Evolutionary conservation across 139 green algal genomes (phyloP).

Genomic region (Picochlorum sp.): DNA sequence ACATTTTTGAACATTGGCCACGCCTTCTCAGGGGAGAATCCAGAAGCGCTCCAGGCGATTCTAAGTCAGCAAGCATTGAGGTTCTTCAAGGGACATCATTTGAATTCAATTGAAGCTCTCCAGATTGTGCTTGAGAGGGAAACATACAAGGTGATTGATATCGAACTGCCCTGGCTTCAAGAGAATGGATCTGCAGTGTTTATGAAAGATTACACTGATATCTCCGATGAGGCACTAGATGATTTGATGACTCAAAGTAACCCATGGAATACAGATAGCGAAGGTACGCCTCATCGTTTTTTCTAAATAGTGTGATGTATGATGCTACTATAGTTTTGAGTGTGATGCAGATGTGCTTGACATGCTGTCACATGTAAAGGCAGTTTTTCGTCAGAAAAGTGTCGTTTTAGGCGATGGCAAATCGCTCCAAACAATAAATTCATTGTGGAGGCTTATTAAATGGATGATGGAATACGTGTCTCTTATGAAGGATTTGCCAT

Average conservation of each 20-base stretch:
- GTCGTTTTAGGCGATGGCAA: neutral
- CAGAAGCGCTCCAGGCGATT: neutral
- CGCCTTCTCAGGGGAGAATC: conserved; percentile 1
- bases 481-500: conserved; percentile 39
- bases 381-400: neutral
- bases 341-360: neutral
- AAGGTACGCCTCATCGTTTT: neutral
- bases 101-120: neutral
- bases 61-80: conserved; percentile 2
- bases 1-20: neutral
- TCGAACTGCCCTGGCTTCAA: neutral
- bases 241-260: neutral
- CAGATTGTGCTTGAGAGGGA: neutral
- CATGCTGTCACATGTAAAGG: conserved; percentile 3
- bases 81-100: neutral
- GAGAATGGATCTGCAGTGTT: no score
- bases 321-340: neutral
- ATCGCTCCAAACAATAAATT: conserved; percentile 19
- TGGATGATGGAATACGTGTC: conserved; percentile 35
- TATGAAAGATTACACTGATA: no score
- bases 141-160: neutral
- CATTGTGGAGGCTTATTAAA: conserved; percentile 30
- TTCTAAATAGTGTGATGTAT: neutral
- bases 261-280: neutral
- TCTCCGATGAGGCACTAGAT: no score